A percentile compares a stretch with the other conserved stretches of the same genome.
phyloP scores from a whole-genome alignment of 306 rosid genomes.

The Vicia faba region DNA sequence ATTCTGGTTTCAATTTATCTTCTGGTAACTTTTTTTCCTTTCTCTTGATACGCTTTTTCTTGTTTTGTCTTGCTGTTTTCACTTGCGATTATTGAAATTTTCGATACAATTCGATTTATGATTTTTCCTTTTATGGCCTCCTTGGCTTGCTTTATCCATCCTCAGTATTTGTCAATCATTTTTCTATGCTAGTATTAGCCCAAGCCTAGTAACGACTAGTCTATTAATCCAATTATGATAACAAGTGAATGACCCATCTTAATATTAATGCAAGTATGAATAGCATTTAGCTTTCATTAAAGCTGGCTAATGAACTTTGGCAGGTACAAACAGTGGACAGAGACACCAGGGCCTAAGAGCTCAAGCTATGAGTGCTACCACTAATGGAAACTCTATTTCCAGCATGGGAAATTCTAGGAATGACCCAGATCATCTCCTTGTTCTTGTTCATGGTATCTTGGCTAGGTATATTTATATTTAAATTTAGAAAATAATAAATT shows the following conservation, averaged over 20 bases:
- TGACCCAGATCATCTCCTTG: slow-evolving; percentile 88
- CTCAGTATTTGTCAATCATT: not conserved
- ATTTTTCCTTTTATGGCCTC: not conserved
- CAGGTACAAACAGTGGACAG: slow-evolving; percentile 62
- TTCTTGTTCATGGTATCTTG: slow-evolving; percentile 94
- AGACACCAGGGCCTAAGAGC: slow-evolving; percentile 58
- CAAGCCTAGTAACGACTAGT: not conserved
- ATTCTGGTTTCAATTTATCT: slow-evolving; percentile 32
- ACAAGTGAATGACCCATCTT: slow-evolving; percentile 3
- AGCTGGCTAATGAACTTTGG: slow-evolving; percentile 40
- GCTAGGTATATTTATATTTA: slow-evolving; percentile 67
- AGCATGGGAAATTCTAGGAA: slow-evolving; percentile 43
- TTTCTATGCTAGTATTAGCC: slow-evolving; percentile 9
- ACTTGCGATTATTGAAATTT: not conserved
- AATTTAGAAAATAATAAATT: slow-evolving; percentile 2
- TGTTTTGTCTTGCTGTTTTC: not conserved
- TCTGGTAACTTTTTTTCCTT: slow-evolving; percentile 24
- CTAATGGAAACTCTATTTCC: slow-evolving; percentile 50
- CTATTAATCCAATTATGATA: slow-evolving; percentile 1
- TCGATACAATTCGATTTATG: not conserved
- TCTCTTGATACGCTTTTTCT: not conserved
- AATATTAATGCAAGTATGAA: slow-evolving; percentile 26
- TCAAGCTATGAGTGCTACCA: slow-evolving; percentile 63
- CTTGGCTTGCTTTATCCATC: slow-evolving; percentile 2
- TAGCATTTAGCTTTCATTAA: slow-evolving; percentile 28